These are phyloP conservation scores for Lophiotrema nucula DNA, from an alignment of 495 filamentous ascomycete species.

Conservation along the genomic window DNA sequence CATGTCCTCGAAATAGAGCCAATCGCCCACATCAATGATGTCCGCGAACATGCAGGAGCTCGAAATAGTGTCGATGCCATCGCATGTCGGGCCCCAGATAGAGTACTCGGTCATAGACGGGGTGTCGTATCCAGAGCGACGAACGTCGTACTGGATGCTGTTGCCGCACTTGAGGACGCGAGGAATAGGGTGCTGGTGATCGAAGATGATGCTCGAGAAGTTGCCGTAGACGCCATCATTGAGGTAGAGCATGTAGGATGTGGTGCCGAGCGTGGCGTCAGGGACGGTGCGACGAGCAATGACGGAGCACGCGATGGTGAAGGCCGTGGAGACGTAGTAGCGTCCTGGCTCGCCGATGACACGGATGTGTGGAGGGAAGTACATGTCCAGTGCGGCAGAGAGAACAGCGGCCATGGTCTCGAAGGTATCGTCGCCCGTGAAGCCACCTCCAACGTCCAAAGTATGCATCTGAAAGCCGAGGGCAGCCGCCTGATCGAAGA, in stretches of 20 bases:
- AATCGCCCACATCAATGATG: slow-evolving; percentile 84
- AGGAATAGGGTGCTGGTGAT: slow-evolving; percentile 88
- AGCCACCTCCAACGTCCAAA: slow-evolving; percentile 93
- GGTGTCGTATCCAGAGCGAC: slow-evolving; percentile 32
- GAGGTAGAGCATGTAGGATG: slow-evolving; percentile 91
- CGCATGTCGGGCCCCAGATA: slow-evolving; percentile 97
- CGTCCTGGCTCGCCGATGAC: slow-evolving; percentile 96
- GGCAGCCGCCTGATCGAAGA: slow-evolving; percentile 82
- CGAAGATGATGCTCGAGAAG: slow-evolving; percentile 98
- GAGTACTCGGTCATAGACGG: slow-evolving; percentile 63
- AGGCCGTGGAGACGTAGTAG: slow-evolving; percentile 90
- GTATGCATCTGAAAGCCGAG: slow-evolving; percentile 80
- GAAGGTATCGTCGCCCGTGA: slow-evolving; percentile 82
- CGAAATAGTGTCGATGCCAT: slow-evolving; percentile 91
- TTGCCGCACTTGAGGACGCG: slow-evolving; percentile 68
- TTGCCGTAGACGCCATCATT: slow-evolving; percentile 98
- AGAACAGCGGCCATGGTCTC: slow-evolving; percentile 85
- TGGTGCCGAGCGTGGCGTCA: slow-evolving; percentile 53
- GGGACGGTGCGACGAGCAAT: slow-evolving; percentile 90
- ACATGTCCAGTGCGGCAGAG: slow-evolving; percentile 73
- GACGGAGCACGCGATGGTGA: slow-evolving; percentile 88
- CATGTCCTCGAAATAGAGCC: slow-evolving; percentile 98
- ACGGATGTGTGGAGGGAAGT: slow-evolving; percentile 81
- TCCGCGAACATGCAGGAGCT: slow-evolving; percentile 70
- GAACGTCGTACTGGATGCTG: slow-evolving; percentile 43